Percentiles rank a stretch among this genome's conserved stretches.
Conservation (phyloP, 768 basidiomycete species). For the Amanita muscaria region DNA sequence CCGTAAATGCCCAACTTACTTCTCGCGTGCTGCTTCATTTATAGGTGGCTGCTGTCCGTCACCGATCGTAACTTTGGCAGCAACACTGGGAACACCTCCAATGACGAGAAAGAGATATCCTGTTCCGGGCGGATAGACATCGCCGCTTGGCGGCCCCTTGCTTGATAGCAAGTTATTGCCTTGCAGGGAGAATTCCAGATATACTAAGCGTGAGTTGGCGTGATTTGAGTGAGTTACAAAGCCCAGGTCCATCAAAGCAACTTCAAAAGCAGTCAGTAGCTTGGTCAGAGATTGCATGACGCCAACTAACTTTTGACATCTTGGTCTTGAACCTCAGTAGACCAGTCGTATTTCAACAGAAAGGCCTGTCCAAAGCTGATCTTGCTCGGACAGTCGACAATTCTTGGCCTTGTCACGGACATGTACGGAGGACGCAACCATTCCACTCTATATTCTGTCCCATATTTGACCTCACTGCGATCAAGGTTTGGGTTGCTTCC, state of each 20-base stretch:
- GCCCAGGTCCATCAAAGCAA: constrained; percentile 75
- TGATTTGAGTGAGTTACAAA: constrained; percentile 73
- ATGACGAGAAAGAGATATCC: constrained; percentile 67
- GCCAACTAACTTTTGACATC: constrained; percentile 41
- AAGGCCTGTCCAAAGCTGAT: constrained; percentile 40
- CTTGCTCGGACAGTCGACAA: constrained; percentile 24
- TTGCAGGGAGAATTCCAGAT: constrained; percentile 36
- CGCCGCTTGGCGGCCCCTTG: constrained; percentile 53
- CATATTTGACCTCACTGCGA: constrained; percentile 60
- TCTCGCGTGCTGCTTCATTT: constrained; percentile 44
- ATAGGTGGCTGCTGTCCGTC: constrained; percentile 52
- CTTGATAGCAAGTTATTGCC: constrained; percentile 45
- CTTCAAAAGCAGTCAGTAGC: constrained; percentile 25
- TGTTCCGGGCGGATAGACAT: constrained; percentile 74
- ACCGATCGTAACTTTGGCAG: constrained; percentile 59
- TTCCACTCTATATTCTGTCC: constrained; percentile 86
- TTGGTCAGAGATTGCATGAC: background rate
- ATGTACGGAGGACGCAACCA: constrained; percentile 82
- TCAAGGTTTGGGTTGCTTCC: constrained; percentile 83
- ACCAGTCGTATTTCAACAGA: constrained; percentile 36
- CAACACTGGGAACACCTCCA: constrained; percentile 57
- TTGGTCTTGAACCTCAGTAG: constrained; percentile 22
- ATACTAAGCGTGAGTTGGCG: constrained; percentile 68
- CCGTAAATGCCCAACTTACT: too few species aligned
- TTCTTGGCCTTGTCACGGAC: constrained; percentile 46